Conservation (phyloP, 768 basidiomycete species). For the Lactifluus subvellereus region DNA sequence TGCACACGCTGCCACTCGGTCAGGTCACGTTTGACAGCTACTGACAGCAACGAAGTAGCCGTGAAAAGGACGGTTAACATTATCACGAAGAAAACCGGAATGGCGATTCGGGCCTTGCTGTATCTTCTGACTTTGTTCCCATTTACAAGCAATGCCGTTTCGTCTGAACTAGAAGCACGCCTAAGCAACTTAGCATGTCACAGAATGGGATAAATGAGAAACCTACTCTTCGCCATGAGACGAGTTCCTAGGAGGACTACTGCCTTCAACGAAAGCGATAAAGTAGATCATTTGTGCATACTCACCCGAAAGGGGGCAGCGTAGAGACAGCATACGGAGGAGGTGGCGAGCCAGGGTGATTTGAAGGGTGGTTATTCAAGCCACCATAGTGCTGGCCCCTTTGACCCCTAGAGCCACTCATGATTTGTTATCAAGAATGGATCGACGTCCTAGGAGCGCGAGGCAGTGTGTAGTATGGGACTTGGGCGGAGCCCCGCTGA, state of each 20-base stretch:
- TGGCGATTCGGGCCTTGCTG: background rate
- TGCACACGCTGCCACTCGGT: slow-evolving; percentile 8
- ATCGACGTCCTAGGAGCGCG: background rate
- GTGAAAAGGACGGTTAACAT: background rate
- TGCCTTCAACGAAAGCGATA: background rate
- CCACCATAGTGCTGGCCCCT: background rate
- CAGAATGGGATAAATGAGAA: background rate
- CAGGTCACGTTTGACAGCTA: background rate
- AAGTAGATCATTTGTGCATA: background rate
- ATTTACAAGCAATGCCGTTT: slow-evolving; percentile 1
- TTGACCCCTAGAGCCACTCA: background rate
- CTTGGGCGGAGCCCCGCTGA: background rate
- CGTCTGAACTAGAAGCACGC: background rate
- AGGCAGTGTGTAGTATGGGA: background rate
- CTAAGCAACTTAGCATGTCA: background rate
- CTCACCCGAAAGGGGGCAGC: background rate
- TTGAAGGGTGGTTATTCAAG: background rate
- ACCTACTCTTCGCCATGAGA: background rate
- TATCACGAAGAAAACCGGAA: background rate
- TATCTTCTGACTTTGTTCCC: background rate
- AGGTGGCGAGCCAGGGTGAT: background rate
- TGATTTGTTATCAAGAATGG: background rate
- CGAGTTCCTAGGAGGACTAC: background rate
- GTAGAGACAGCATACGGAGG: background rate
- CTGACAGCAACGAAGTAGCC: background rate